These are phyloP conservation scores for Crithidia bombi DNA, from an alignment of 208 protist genomes.

Conservation along the genomic window DNA sequence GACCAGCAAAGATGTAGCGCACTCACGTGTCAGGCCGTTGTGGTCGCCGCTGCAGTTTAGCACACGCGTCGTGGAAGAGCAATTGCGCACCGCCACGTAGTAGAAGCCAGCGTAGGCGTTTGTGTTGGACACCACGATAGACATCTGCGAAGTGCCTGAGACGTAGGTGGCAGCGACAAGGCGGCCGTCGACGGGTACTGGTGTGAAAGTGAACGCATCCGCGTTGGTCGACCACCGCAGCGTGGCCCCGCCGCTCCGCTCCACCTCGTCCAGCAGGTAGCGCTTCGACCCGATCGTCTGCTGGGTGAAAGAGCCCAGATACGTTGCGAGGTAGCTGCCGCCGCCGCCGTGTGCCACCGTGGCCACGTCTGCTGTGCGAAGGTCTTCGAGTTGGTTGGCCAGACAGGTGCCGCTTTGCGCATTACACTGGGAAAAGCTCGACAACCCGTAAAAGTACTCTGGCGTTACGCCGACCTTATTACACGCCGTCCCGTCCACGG, in stretches of 20 bases:
- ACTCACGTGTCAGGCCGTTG: constrained; percentile 18
- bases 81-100: constrained; percentile 34
- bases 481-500: constrained; percentile 54
- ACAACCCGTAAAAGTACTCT: constrained; percentile 48
- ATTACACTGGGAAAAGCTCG: constrained; percentile 35
- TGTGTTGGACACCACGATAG: constrained; percentile 17
- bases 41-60: not conserved
- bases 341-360: constrained; percentile 29
- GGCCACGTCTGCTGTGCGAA: constrained; percentile 42
- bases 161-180: constrained; percentile 8
- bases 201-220: constrained; percentile 42
- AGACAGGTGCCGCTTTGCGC: constrained; percentile 48
- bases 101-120: constrained; percentile 26
- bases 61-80: not conserved
- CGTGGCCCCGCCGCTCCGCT: constrained; percentile 28
- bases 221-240: constrained; percentile 55
- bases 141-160: constrained; percentile 1
- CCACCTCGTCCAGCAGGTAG: constrained; percentile 33
- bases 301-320: constrained; percentile 37
- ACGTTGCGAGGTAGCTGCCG: constrained; percentile 50
- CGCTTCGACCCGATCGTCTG: constrained; percentile 11
- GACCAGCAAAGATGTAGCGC: constrained; percentile 16
- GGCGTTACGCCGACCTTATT: constrained; percentile 68
- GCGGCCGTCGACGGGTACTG: constrained; percentile 38
- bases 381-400: constrained; percentile 65